phyloP scores from a whole-genome alignment of 768 basidiomycete genomes.

The Boletus rubescentipes region DNA sequence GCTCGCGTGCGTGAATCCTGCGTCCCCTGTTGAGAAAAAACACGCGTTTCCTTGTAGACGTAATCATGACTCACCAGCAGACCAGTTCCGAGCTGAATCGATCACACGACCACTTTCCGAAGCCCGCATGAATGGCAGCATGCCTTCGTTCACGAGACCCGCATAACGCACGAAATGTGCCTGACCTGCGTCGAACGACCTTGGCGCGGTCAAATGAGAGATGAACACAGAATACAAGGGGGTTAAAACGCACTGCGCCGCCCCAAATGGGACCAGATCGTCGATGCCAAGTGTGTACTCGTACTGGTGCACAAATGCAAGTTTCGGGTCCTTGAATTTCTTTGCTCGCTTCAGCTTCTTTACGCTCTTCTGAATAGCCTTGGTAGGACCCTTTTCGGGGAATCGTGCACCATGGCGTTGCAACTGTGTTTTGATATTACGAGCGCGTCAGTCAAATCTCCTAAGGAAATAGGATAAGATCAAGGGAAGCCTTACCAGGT shows the following conservation, averaged over 20 bases:
- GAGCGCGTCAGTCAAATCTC: neutral
- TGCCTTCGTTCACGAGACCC: conserved; percentile 39
- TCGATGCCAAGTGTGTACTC: conserved; percentile 55
- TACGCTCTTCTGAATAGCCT: conserved; percentile 46
- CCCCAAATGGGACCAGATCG: conserved; percentile 66
- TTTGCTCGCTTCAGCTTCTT: conserved; percentile 50
- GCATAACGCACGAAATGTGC: conserved; percentile 52
- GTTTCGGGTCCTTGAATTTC: conserved; percentile 39
- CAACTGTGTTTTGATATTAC: conserved; percentile 40
- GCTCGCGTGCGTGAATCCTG: conserved; percentile 50
- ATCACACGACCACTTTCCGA: conserved; percentile 55
- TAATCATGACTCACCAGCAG: conserved; percentile 40
- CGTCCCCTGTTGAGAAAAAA: neutral
- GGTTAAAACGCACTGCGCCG: conserved; percentile 60
- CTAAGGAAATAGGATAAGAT: neutral
- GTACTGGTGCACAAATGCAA: conserved; percentile 56
- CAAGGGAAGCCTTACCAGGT: conserved; percentile 12
- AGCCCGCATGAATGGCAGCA: conserved; percentile 52
- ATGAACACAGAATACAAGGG: conserved; percentile 45
- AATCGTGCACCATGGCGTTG: conserved; percentile 79
- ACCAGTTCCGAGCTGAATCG: conserved; percentile 67
- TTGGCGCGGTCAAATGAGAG: conserved; percentile 20
- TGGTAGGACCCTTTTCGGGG: conserved; percentile 51
- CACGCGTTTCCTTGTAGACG: neutral
- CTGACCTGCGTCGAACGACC: conserved; percentile 50